Evolutionary conservation across 2,329 filamentous ascomycete species (phyloP).

Genomic region (Elsinoe perseae): DNA sequence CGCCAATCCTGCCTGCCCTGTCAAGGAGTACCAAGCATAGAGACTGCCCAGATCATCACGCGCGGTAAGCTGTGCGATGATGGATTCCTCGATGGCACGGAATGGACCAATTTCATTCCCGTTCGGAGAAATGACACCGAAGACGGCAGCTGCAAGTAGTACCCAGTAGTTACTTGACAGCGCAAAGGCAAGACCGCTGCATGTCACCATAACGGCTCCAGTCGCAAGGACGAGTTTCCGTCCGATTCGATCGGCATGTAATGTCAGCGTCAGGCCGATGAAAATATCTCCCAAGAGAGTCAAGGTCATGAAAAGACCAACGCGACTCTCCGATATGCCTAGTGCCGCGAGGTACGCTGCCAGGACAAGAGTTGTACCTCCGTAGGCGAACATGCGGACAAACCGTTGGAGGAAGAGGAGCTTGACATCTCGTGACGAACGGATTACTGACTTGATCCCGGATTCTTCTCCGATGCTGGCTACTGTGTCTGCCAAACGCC

Average conservation of each 20-base stretch:
- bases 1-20: slow-evolving; percentile 26
- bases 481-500: background rate
- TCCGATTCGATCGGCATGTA: slow-evolving; percentile 27
- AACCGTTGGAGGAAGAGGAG: slow-evolving; percentile 17
- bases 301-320: slow-evolving; percentile 31
- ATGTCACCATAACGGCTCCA: slow-evolving; percentile 26
- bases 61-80: slow-evolving; percentile 27
- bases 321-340: slow-evolving; percentile 25
- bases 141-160: slow-evolving; percentile 27
- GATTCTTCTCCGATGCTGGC: slow-evolving; percentile 8
- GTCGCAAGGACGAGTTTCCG: slow-evolving; percentile 25
- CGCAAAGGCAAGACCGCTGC: slow-evolving; percentile 27
- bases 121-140: slow-evolving; percentile 30
- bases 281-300: slow-evolving; percentile 29
- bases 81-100: slow-evolving; percentile 29
- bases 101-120: slow-evolving; percentile 33
- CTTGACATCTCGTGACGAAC: slow-evolving; percentile 11
- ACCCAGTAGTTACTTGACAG: slow-evolving; percentile 24
- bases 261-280: slow-evolving; percentile 26
- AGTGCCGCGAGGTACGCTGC: slow-evolving; percentile 27
- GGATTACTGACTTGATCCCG: background rate
- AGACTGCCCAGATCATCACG: slow-evolving; percentile 23
- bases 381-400: slow-evolving; percentile 57
- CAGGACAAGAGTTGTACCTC: slow-evolving; percentile 34
- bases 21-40: slow-evolving; percentile 28